Evolutionary conservation across 768 basidiomycete species (phyloP).

Genomic region (Pisolithus orientalis): DNA sequence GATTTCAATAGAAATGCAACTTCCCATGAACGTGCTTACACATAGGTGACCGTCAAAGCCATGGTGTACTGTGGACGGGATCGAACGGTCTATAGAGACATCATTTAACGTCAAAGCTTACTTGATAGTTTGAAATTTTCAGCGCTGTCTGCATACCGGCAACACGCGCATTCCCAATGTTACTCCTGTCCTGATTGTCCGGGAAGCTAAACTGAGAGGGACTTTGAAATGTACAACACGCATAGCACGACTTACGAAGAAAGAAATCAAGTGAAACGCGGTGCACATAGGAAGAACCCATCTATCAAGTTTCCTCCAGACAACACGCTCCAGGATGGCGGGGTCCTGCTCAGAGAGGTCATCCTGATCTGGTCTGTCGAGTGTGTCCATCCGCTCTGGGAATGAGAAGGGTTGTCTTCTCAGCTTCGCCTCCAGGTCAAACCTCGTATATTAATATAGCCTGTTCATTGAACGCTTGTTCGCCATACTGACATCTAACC

Average conservation of each 20-base stretch:
- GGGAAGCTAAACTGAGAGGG: not conserved
- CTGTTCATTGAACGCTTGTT: too few relatives aligned
- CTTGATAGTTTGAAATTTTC: conserved; percentile 23
- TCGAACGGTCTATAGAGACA: not conserved
- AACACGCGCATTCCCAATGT: conserved; percentile 53
- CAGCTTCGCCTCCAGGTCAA: not conserved
- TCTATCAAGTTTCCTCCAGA: too few relatives aligned
- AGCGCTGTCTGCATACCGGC: conserved; percentile 54
- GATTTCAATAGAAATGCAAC: too few relatives aligned
- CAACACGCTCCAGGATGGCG: too few relatives aligned
- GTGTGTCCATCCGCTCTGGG: not conserved
- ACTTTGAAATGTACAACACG: not conserved
- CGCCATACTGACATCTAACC: too few relatives aligned
- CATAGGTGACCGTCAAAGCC: too few relatives aligned
- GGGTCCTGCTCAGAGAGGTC: too few relatives aligned
- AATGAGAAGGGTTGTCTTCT: not conserved
- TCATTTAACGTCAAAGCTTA: not conserved
- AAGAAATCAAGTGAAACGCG: conserved; percentile 49
- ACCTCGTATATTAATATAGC: too few relatives aligned
- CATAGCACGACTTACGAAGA: conserved; percentile 35
- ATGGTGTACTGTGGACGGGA: too few relatives aligned
- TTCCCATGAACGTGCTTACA: too few relatives aligned
- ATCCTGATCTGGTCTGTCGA: too few relatives aligned
- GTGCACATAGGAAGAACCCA: conserved; percentile 26
- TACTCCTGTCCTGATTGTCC: conserved; percentile 30